Evolutionary conservation across 257 asterid species (phyloP).

Genomic region (Linaria vulgaris): DNA sequence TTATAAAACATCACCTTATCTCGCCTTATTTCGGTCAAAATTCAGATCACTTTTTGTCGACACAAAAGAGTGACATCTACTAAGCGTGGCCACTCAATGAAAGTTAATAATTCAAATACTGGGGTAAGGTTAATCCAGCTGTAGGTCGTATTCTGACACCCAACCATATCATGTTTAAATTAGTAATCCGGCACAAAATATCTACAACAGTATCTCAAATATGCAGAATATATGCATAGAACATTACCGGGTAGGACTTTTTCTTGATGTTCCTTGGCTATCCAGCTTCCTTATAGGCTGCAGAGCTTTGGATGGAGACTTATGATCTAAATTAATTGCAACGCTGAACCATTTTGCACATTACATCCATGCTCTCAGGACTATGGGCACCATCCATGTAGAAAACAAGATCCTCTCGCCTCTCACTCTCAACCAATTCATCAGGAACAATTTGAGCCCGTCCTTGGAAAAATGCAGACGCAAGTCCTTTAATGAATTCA

Average conservation of each 20-base stretch:
- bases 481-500: constrained; percentile 78
- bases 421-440: constrained; percentile 59
- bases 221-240: constrained; percentile 10
- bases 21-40: no score
- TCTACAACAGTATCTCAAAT: neutral
- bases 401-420: constrained; percentile 70
- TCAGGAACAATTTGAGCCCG: constrained; percentile 92
- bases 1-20: no score
- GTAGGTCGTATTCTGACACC: no score
- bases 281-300: constrained; percentile 27
- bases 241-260: constrained; percentile 45
- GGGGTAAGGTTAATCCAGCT: no score
- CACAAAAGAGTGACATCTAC: no score
- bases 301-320: constrained; percentile 24
- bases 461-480: constrained; percentile 78
- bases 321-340: constrained; percentile 57
- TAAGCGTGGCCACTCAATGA: no score
- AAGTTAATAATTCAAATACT: no score
- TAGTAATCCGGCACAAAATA: neutral
- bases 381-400: constrained; percentile 98
- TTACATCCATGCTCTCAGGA: constrained; percentile 99
- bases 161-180: neutral
- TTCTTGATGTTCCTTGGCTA: constrained; percentile 29
- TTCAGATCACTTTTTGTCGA: no score
- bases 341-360: constrained; percentile 90